Base-by-base conservation (phyloP, 345 rosid species). In the Lepidium didymum region DNA sequence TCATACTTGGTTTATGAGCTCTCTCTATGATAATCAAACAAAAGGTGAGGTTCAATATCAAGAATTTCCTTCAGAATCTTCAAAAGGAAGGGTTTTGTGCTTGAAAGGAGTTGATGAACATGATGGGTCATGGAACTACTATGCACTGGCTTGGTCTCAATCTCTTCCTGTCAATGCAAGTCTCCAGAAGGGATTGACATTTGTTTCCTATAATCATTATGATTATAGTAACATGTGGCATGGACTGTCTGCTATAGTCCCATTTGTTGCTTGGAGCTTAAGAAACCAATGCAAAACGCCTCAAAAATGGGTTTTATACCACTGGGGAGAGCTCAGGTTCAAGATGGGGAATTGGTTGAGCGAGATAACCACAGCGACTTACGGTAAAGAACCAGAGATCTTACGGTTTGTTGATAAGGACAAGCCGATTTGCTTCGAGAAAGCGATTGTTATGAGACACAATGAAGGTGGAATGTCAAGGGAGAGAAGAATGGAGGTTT, bases 1-100 rank as follows among this genome's bases (percentile, higher is more conserved):
- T 45, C 89, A 86, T 70, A 86, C 89, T 0, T 88, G 91, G 96
- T 88, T 88, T 72, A 88, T 86, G 88, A 88, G 92, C 76, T 87
- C 96, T 25, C 63, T 82, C 67, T 64, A 77, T 15, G 94, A 87
- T 67, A 76, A 66, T 16, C 92, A 74, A 23, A 84, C 82, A n/a
- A 79, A 83, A 57, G 88, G 82, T 0, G 88, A 78, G 63, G 97
- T 79, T 10, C 96, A 87, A 15, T 78, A 78, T 55, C 90, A 85
- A 66, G 77, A 81, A 36, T 87, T 91, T 65, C 94, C 96, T 1
- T 86, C 96, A 2, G 35, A 78, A 4, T 60, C 81, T 23, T 91
- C 96, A 1, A 38, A 72, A 10, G 78, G 74, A 11, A 69, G 87
- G 74, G n/a, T 84, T 8, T 81, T 91, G 21, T 89, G 96, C 78